A percentile compares a stretch with the other conserved stretches of the same genome.
Conservation (phyloP, 345 rosid species). For the Heritiera littoralis region DNA sequence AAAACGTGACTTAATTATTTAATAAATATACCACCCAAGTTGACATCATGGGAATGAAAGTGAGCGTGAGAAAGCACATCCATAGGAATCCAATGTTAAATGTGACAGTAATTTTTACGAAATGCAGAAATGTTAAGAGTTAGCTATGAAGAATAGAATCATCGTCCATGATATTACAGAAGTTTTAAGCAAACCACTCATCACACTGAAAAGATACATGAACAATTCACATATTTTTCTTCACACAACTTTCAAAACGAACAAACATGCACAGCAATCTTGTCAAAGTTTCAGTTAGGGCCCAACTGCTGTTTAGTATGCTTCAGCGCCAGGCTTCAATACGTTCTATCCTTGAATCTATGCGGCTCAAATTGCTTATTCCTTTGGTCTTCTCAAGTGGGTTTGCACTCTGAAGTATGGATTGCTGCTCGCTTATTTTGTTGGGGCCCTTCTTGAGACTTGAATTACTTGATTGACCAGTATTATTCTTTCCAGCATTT, state of each 20-base stretch:
- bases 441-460: constrained; percentile 31
- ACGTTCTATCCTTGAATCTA: constrained; percentile 20
- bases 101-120: not conserved
- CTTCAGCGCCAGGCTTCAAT: constrained; percentile 30
- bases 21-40: no score
- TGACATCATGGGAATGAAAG: not conserved
- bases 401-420: constrained; percentile 36
- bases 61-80: constrained; percentile 8
- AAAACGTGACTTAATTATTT: no score
- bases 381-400: constrained; percentile 21
- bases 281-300: constrained; percentile 17
- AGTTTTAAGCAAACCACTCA: constrained; percentile 27
- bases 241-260: constrained; percentile 17
- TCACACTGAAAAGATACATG: constrained; percentile 31
- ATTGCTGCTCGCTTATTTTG: constrained; percentile 31
- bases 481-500: constrained; percentile 28
- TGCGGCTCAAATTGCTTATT: constrained; percentile 25
- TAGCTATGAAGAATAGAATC: not conserved
- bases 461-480: constrained; percentile 45
- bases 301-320: not conserved
- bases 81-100: constrained; percentile 22
- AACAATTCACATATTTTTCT: constrained; percentile 22
- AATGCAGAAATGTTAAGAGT: constrained; percentile 30
- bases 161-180: constrained; percentile 20
- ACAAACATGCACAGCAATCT: constrained; percentile 11